Percentiles rank a stretch among this genome's conserved stretches.
phyloP scores from a whole-genome alignment of 305 asterid species.

The Solanum hybrid region DNA sequence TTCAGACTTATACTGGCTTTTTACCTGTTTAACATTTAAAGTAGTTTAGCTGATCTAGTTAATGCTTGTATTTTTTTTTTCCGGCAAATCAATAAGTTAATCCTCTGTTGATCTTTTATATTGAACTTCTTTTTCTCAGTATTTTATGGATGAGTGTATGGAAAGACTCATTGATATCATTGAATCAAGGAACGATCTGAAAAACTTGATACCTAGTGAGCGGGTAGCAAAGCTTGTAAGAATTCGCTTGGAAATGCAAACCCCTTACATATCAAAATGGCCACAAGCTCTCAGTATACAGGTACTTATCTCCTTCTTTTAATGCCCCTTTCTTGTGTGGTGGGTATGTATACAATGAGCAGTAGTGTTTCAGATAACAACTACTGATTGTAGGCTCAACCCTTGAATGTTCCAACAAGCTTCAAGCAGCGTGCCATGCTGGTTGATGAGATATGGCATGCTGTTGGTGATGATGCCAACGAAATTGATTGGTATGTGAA shows the following conservation, averaged over 20 bases:
- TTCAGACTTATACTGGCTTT: not conserved
- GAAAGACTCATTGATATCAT: slow-evolving; percentile 61
- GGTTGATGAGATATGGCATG: slow-evolving; percentile 94
- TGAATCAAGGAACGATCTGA: slow-evolving; percentile 54
- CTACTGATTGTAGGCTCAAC: slow-evolving; percentile 51
- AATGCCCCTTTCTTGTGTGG: not conserved
- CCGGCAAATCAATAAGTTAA: not conserved
- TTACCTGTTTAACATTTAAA: not conserved
- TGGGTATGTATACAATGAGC: not conserved
- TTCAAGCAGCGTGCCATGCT: slow-evolving; percentile 92
- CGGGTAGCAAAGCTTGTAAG: slow-evolving; percentile 63
- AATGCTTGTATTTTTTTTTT: not conserved
- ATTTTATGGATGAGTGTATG: slow-evolving; percentile 93
- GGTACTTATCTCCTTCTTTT: slow-evolving; percentile 25
- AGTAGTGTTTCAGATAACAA: not conserved
- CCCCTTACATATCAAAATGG: slow-evolving; percentile 87
- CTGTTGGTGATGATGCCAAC: slow-evolving; percentile 63
- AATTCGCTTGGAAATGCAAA: slow-evolving; percentile 84
- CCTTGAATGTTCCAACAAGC: slow-evolving; percentile 61
- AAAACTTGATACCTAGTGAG: slow-evolving; percentile 60
- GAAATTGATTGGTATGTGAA: slow-evolving; percentile 75
- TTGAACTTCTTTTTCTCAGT: slow-evolving; percentile 30
- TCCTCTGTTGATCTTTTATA: not conserved
- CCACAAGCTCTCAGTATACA: slow-evolving; percentile 95
- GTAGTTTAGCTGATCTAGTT: not conserved